phyloP scores from a whole-genome alignment of 1,139 yeast species.

The Yamadazyma buinensis region DNA sequence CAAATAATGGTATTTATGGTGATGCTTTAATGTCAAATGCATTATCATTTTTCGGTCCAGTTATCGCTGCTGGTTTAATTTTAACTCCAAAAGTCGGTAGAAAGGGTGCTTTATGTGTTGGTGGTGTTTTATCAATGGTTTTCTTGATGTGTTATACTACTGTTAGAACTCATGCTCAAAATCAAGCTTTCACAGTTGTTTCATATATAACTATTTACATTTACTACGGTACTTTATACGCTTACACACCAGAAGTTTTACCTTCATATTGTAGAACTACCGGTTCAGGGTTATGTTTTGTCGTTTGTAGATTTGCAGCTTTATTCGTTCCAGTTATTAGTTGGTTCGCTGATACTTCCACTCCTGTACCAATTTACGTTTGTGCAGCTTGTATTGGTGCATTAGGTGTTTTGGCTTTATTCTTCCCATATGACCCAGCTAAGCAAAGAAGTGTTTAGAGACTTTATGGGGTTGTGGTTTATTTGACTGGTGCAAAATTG shows the following conservation, averaged over 20 bases:
- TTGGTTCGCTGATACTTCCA: conserved; percentile 39
- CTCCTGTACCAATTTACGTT: conserved; percentile 54
- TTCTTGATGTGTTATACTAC: conserved; percentile 56
- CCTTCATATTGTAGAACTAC: conserved; percentile 56
- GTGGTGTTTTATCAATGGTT: conserved; percentile 51
- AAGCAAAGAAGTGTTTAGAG: conserved; percentile 19
- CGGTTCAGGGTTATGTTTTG: conserved; percentile 51
- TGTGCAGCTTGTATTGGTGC: conserved; percentile 52
- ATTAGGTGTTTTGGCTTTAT: conserved; percentile 37
- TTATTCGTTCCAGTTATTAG: conserved; percentile 51
- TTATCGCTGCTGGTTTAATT: conserved; percentile 46
- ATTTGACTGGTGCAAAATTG: no score
- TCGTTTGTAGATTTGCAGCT: conserved; percentile 44
- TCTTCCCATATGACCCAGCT: conserved; percentile 48
- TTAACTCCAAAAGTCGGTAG: conserved; percentile 48
- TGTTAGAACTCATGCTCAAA: conserved; percentile 45
- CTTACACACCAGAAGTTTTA: conserved; percentile 58
- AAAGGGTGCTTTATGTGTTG: conserved; percentile 52
- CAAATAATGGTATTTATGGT: conserved; percentile 42
- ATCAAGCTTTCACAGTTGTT: conserved; percentile 51
- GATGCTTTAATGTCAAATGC: conserved; percentile 50
- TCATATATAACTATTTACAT: conserved; percentile 49
- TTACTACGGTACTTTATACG: conserved; percentile 53
- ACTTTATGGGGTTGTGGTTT: no score
- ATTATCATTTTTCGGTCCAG: conserved; percentile 54